Evolutionary conservation across 2,329 filamentous ascomycete genomes (phyloP).

Genomic region (Plectosphaerella cucumerina): DNA sequence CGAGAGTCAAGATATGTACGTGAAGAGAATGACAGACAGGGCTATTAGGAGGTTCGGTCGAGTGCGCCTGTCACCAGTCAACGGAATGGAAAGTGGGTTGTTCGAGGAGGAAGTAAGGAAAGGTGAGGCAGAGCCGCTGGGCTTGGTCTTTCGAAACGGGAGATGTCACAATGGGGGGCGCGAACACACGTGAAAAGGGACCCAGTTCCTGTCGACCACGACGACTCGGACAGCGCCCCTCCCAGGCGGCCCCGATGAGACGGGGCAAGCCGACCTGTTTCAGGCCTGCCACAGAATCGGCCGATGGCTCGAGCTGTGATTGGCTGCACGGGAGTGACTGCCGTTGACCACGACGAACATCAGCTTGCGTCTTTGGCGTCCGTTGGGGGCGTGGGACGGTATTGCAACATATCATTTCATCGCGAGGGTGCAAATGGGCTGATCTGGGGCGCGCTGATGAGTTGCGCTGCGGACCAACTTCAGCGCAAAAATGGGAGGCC

Average conservation of each 20-base stretch:
- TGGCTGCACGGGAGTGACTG: slow-evolving; percentile 10
- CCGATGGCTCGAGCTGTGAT: slow-evolving; percentile 24
- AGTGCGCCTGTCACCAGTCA: slow-evolving; percentile 15
- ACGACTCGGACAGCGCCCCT: background rate
- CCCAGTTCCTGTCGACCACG: background rate
- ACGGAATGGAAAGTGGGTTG: slow-evolving; percentile 11
- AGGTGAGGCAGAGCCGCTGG: slow-evolving; percentile 7
- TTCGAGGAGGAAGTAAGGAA: slow-evolving; percentile 5
- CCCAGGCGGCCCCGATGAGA: too few species aligned
- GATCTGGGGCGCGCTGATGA: background rate
- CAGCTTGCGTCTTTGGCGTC: slow-evolving; percentile 4
- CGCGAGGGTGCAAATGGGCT: background rate
- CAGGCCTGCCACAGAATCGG: slow-evolving; percentile 32
- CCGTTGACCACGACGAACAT: slow-evolving; percentile 12
- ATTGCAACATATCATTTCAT: background rate
- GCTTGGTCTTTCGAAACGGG: slow-evolving; percentile 18
- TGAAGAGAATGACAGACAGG: background rate
- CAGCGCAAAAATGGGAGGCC: background rate
- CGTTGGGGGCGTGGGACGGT: slow-evolving; percentile 2
- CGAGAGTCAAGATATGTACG: background rate
- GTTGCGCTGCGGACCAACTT: background rate
- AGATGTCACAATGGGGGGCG: slow-evolving; percentile 17
- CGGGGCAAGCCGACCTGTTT: slow-evolving; percentile 30
- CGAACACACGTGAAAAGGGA: slow-evolving; percentile 8
- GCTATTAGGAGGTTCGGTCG: slow-evolving; percentile 3